These are phyloP conservation scores for Saussurea involucrata DNA, from an alignment of 129 eudicot species.

Conservation along the genomic window DNA sequence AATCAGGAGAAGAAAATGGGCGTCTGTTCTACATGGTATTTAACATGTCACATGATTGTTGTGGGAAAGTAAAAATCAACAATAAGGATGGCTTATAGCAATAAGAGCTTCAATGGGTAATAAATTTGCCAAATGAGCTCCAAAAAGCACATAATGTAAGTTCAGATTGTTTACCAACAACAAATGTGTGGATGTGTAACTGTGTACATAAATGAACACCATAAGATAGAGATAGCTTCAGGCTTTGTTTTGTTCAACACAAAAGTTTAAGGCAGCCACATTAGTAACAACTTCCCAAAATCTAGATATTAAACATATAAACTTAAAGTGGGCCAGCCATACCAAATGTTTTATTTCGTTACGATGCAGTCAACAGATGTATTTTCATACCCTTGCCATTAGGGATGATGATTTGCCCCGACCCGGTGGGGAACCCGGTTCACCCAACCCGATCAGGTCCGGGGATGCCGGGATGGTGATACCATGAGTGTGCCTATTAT, in stretches of 20 bases:
- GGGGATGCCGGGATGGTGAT: too few relatives aligned
- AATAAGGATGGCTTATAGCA: neutral
- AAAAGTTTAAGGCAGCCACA: neutral
- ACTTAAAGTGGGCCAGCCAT: neutral
- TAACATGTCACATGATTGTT: neutral
- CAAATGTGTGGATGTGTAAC: neutral
- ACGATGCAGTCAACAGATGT: neutral
- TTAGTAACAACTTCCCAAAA: neutral
- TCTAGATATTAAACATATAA: neutral
- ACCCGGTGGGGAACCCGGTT: too few relatives aligned
- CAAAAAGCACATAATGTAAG: neutral
- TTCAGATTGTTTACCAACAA: neutral
- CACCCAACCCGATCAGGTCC: too few relatives aligned
- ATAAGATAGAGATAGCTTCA: neutral
- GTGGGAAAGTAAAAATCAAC: neutral
- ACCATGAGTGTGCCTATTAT: too few relatives aligned
- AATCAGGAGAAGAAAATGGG: neutral
- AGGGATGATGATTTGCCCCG: too few relatives aligned
- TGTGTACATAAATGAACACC: neutral
- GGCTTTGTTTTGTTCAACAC: neutral
- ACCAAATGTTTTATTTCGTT: neutral
- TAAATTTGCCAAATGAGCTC: neutral
- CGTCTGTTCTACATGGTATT: neutral
- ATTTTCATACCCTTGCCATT: neutral
- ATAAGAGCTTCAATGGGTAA: neutral